Conservation (phyloP, 371 early-diverging fungal species). For the Batkoa obscura region DNA sequence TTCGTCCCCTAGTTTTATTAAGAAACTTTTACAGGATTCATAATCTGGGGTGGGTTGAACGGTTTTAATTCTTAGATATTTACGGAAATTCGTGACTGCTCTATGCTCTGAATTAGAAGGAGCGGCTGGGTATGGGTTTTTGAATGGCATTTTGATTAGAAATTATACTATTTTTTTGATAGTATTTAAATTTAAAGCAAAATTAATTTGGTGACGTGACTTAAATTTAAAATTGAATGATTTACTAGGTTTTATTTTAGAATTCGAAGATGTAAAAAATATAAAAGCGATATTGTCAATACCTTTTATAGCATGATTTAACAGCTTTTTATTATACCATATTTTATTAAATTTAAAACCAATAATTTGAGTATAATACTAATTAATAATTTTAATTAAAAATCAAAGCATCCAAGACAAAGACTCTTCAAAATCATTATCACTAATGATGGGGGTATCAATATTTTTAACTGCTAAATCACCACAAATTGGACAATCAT, state of each 20-base stretch:
- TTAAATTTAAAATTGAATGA: background rate
- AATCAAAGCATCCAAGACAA: conserved; percentile 30
- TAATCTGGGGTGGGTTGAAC: conserved; percentile 68
- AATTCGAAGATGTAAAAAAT: background rate
- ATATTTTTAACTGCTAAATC: conserved; percentile 71
- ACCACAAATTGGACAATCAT: conserved; percentile 73
- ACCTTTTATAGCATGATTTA: background rate
- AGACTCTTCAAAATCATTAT: conserved; percentile 27
- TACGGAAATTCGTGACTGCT: no score
- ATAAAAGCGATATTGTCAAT: background rate
- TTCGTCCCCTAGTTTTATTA: conserved; percentile 37
- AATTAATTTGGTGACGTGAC: background rate
- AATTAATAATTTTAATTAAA: background rate
- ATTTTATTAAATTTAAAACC: background rate
- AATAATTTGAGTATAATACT: background rate
- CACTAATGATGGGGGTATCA: conserved; percentile 43
- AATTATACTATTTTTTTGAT: no score
- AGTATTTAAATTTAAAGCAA: background rate
- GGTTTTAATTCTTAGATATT: conserved; percentile 58
- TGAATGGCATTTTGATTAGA: no score
- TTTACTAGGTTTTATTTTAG: background rate
- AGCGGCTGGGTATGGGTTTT: no score
- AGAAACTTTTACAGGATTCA: conserved; percentile 24
- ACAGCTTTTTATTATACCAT: background rate
- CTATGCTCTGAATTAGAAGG: no score